Evolutionary conservation across 1,284 basidiomycete species (phyloP).

Genomic region (Leccinum pachyderme): DNA sequence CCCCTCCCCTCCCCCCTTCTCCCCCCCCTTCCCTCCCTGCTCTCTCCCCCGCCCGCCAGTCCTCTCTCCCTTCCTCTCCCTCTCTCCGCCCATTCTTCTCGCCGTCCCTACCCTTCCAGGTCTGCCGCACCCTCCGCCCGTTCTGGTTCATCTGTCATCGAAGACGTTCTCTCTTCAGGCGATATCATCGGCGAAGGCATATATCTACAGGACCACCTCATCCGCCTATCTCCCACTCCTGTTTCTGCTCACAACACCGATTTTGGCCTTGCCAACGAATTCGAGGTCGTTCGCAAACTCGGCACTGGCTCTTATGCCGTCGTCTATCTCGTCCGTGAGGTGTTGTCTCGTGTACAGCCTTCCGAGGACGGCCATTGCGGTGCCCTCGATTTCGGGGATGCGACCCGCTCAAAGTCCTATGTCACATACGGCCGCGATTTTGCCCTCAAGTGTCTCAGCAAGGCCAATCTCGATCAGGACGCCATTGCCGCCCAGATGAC

Average conservation of each 20-base stretch:
- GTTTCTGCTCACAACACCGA: constrained; percentile 33
- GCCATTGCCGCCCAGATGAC: constrained; percentile 84
- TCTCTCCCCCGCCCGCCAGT: constrained; percentile 27
- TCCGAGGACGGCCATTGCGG: constrained; percentile 65
- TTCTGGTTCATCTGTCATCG: constrained; percentile 45
- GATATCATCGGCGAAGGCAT: constrained; percentile 69
- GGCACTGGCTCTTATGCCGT: constrained; percentile 91
- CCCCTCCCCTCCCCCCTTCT: constrained; percentile 30
- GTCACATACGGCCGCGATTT: constrained; percentile 81
- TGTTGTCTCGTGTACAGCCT: constrained; percentile 58
- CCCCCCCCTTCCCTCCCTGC: constrained; percentile 26
- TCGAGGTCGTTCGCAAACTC: constrained; percentile 81
- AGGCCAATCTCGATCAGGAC: constrained; percentile 86
- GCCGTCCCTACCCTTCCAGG: constrained; percentile 29
- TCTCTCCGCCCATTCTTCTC: constrained; percentile 31
- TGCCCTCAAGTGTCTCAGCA: constrained; percentile 95
- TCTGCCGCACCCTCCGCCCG: constrained; percentile 16
- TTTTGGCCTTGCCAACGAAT: constrained; percentile 58
- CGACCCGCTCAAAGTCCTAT: constrained; percentile 35
- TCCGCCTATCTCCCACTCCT: constrained; percentile 48
- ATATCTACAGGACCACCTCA: constrained; percentile 58
- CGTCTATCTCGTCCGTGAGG: constrained; percentile 90
- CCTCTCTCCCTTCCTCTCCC: constrained; percentile 30
- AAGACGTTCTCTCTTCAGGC: constrained; percentile 67
- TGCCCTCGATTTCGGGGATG: constrained; percentile 58